These are phyloP conservation scores for Cyclospora cayetanensis DNA, from an alignment of 169 alveolate species.

Conservation along the genomic window DNA sequence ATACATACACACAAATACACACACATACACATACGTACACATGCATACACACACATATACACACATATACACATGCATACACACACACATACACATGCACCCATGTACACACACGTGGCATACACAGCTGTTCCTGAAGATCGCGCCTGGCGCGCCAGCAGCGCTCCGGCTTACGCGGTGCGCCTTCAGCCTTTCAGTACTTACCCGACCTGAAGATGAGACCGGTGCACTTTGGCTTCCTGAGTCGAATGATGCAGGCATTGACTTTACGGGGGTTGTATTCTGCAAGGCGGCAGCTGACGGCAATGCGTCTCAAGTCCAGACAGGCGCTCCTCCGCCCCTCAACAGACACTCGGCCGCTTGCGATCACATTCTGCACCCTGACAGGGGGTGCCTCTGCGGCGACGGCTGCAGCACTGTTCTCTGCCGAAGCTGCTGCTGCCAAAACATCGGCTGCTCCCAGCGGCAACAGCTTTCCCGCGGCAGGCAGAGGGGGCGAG, in stretches of 20 bases:
- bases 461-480: neutral
- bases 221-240: slow-evolving; percentile 93
- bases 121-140: slow-evolving; percentile 79
- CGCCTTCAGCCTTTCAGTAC: slow-evolving; percentile 64
- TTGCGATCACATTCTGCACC: slow-evolving; percentile 87
- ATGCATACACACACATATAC: neutral
- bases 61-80: neutral
- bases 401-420: neutral
- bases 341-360: slow-evolving; percentile 82
- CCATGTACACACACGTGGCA: slow-evolving; percentile 74
- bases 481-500: neutral
- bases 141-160: neutral
- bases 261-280: slow-evolving; percentile 91
- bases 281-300: slow-evolving; percentile 89
- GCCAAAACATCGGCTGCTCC: neutral
- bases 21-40: neutral
- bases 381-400: slow-evolving; percentile 78
- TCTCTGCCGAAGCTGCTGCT: neutral
- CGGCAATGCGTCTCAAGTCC: slow-evolving; percentile 86
- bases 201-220: slow-evolving; percentile 75
- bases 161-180: no score
- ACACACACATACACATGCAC: neutral
- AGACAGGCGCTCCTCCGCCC: slow-evolving; percentile 59
- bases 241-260: slow-evolving; percentile 91
- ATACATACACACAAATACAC: no score